Base-by-base conservation (phyloP, 345 rosid species). In the Arabidopsis suecica region DNA sequence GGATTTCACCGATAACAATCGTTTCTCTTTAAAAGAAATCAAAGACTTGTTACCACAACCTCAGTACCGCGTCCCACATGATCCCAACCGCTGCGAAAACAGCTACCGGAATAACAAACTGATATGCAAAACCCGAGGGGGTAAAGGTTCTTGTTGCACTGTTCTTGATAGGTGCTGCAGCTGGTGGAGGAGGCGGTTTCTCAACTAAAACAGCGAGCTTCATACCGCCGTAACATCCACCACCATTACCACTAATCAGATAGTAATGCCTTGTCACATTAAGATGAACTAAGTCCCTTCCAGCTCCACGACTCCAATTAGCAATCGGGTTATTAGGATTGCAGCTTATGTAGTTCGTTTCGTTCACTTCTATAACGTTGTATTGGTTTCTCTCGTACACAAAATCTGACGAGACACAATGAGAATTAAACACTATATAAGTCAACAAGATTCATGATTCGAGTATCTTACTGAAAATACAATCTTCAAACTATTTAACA, bases 321-420 rank as follows among this genome's bases (percentile, higher is more conserved):
- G 84, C 85, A 23, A 89, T 86, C 6, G 90, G 89, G 64, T 88
- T 86, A 34, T 88, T 86, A 0, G 93, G 32, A 41, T 83, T 92
- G 87, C 99, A 95, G 1, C 66, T 66, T 80, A 82, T 82, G 44
- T 93, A 95, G 61, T 85, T 83, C 0, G 97, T 90, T 70, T 88
- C 71, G 86, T 95, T 95, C 83, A 95, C 99, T 82, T 95, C 97
- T 16, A 95, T 82, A 54, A 95, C 87, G 23, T 86, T 83, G 88
- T 76, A 77, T 80, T 95, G 97, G 85, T 91, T 86, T 82, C 98
- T 88, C 65, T 95, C 94, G 37, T 93, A 95, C 74, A 93, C 97
- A 44, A 95, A 95, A 82, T 75, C 99, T 95, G 36, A 57, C 58
- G 32, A 53, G 28, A 33, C 23, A 69, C 20, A 30, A 34, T 20